A percentile compares a stretch with the other conserved stretches of the same genome.
These are phyloP conservation scores for Pythium periplocum DNA, from an alignment of 352 stramenopile genomes.

Conservation along the genomic window DNA sequence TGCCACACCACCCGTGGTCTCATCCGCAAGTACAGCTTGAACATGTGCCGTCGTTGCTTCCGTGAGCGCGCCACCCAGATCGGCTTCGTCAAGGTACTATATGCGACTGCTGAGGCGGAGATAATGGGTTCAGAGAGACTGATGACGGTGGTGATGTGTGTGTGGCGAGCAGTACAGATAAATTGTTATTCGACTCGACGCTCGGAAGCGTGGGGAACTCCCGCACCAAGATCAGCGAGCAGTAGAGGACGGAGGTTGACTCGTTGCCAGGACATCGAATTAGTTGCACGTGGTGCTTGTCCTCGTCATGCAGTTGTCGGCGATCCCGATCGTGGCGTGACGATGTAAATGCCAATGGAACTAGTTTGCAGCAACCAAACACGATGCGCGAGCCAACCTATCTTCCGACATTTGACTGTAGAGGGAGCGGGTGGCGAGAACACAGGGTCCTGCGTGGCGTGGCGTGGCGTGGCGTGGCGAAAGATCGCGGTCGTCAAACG, in stretches of 20 bases:
- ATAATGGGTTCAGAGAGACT: not conserved
- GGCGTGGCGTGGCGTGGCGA: no score
- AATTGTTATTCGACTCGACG: constrained; percentile 13
- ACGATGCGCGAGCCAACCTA: no score
- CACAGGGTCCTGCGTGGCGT: no score
- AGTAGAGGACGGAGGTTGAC: constrained; percentile 19
- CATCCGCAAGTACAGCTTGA: constrained; percentile 95
- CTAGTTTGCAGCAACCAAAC: constrained; percentile 21
- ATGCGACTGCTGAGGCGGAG: not conserved
- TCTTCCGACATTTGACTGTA: constrained; percentile 12
- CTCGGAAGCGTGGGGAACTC: constrained; percentile 18
- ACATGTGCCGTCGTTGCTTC: constrained; percentile 97
- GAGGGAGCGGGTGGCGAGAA: no score
- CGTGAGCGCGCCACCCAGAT: constrained; percentile 92
- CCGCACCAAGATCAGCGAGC: constrained; percentile 14
- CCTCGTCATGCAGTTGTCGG: not conserved
- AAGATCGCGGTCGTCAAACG: no score
- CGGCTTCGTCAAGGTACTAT: constrained; percentile 91
- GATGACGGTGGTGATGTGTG: constrained; percentile 3
- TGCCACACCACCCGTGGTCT: constrained; percentile 90
- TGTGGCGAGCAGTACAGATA: constrained; percentile 23
- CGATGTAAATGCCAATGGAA: constrained; percentile 21
- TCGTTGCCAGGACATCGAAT: constrained; percentile 19
- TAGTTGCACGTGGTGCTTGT: constrained; percentile 9
- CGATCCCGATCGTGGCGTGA: constrained; percentile 3